Percentiles rank a stretch among this genome's conserved stretches.
phyloP scores from a whole-genome alignment of 2,329 filamentous ascomycete species.

The Fusarium concolor region DNA sequence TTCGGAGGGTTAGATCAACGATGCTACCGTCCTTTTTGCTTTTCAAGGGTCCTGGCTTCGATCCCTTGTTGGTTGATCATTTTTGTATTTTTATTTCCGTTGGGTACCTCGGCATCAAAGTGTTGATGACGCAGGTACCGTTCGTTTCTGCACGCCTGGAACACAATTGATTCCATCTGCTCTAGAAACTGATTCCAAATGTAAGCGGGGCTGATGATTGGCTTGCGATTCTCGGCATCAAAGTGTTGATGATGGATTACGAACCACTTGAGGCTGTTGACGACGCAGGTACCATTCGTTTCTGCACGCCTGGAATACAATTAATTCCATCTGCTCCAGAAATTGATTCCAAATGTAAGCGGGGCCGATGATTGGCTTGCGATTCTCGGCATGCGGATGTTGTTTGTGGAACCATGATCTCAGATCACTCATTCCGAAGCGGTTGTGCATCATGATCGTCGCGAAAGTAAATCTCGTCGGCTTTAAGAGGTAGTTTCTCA shows the following conservation, averaged over 20 bases:
- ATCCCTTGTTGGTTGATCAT: background rate
- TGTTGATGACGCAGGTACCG: slow-evolving; percentile 21
- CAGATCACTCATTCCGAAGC: background rate
- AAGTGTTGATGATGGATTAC: background rate
- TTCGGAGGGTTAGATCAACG: slow-evolving; percentile 22
- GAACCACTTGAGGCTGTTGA: background rate
- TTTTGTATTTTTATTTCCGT: background rate
- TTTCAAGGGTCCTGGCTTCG: background rate
- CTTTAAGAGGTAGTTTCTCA: background rate
- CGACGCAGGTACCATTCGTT: slow-evolving; percentile 17
- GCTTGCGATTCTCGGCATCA: background rate
- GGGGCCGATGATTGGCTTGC: slow-evolving; percentile 13
- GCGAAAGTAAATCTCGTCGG: background rate
- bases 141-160: background rate
- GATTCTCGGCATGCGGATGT: background rate
- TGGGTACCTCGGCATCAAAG: background rate
- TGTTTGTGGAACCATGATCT: slow-evolving; percentile 5
- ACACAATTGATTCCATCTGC: slow-evolving; percentile 20
- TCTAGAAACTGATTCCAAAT: slow-evolving; percentile 33
- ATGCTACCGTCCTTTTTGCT: slow-evolving; percentile 25
- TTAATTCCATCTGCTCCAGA: slow-evolving; percentile 26
- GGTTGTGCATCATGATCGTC: background rate
- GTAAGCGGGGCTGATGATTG: slow-evolving; percentile 25
- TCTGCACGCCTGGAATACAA: background rate
- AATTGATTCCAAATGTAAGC: slow-evolving; percentile 36